Conservation (phyloP, 768 basidiomycete genomes). For the Filobasidium floriforme region DNA sequence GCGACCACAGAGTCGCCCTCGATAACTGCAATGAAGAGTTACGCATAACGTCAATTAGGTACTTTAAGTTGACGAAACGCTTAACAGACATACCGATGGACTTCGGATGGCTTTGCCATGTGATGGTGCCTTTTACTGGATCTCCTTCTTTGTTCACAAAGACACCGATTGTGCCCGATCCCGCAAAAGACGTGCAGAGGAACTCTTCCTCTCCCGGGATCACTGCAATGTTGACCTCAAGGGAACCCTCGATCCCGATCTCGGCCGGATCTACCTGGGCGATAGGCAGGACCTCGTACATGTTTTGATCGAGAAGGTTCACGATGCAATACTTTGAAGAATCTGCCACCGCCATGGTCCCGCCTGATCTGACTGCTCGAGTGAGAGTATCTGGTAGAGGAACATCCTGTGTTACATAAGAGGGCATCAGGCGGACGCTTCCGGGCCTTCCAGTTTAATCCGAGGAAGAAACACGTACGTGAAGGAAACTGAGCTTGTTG, state of each 20-base stretch:
- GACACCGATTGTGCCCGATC: slow-evolving; percentile 68
- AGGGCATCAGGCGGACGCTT: not conserved
- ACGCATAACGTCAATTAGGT: not conserved
- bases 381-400: slow-evolving; percentile 40
- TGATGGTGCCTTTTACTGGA: slow-evolving; percentile 78
- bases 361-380: slow-evolving; percentile 50
- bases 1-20: slow-evolving; percentile 76
- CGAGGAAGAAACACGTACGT: slow-evolving; percentile 21
- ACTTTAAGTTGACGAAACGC: not conserved
- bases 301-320: slow-evolving; percentile 62
- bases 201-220: slow-evolving; percentile 68
- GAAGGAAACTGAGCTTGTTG: slow-evolving; percentile 29
- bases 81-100: slow-evolving; percentile 58
- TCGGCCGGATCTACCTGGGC: slow-evolving; percentile 54
- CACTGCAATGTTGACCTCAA: slow-evolving; percentile 58
- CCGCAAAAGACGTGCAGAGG: slow-evolving; percentile 77
- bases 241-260: slow-evolving; percentile 33
- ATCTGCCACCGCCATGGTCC: slow-evolving; percentile 66
- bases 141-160: slow-evolving; percentile 80
- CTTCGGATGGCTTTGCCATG: slow-evolving; percentile 73
- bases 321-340: slow-evolving; percentile 66
- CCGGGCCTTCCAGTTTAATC: not conserved
- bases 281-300: slow-evolving; percentile 68
- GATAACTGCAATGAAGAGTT: slow-evolving; percentile 55
- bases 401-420: slow-evolving; percentile 36